phyloP scores from a whole-genome alignment of 176 grass and related monocot species.

The Poa pratensis region DNA sequence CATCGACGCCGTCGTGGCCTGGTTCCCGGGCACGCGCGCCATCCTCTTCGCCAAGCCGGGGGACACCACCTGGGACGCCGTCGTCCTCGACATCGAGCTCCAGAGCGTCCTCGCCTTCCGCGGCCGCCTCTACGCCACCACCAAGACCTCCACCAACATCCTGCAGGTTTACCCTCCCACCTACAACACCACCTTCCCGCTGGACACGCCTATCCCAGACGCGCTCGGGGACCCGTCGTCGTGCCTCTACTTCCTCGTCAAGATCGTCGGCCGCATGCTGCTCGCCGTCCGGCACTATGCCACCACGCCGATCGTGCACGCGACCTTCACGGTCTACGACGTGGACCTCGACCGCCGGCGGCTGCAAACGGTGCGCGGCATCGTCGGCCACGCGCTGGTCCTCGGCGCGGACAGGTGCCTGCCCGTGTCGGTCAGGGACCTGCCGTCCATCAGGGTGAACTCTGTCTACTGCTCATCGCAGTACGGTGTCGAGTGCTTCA shows the following conservation, averaged over 20 bases:
- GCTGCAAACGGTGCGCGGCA: not conserved
- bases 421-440: not conserved
- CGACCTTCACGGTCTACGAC: not conserved
- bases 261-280: not conserved
- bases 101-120: slow-evolving; percentile 15
- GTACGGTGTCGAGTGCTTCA: not conserved
- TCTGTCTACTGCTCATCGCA: slow-evolving; percentile 2
- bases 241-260: not conserved
- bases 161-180: slow-evolving; percentile 13
- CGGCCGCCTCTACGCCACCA: slow-evolving; percentile 27
- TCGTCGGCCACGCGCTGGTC: slow-evolving; percentile 30
- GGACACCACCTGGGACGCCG: not conserved
- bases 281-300: not conserved
- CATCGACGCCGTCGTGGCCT: slow-evolving; percentile 33
- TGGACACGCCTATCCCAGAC: not conserved
- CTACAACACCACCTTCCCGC: not conserved
- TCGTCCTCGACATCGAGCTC: not conserved
- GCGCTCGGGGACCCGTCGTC: not conserved
- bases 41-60: slow-evolving; percentile 29
- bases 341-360: not conserved
- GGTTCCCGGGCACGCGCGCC: not conserved
- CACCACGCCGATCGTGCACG: not conserved
- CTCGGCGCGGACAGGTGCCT: slow-evolving; percentile 21
- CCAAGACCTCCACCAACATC: not conserved
- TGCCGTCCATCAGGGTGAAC: slow-evolving; percentile 15